These are phyloP conservation scores for Entomortierella chlamydospora DNA, from an alignment of 192 early-diverging fungal genomes.

Conservation along the genomic window DNA sequence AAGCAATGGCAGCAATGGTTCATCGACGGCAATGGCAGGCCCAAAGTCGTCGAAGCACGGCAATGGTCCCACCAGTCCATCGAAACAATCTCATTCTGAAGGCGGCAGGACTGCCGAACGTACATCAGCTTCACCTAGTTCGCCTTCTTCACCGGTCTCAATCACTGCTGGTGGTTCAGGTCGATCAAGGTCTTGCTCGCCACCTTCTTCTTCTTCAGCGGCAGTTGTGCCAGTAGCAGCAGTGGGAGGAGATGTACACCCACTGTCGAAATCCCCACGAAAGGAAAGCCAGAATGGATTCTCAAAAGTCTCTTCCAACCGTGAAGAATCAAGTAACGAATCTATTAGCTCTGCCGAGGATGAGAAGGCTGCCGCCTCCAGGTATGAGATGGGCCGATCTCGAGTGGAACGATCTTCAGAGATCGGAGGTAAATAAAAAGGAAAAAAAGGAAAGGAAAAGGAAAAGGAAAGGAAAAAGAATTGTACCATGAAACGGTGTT, in stretches of 20 bases:
- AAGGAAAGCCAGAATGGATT: constrained; percentile 6
- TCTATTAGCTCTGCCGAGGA: constrained; percentile 11
- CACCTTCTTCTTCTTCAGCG: not conserved
- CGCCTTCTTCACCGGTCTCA: constrained; percentile 5
- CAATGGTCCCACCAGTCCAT: not conserved
- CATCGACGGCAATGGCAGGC: constrained; percentile 11
- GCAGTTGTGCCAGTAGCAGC: not conserved
- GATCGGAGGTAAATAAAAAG: constrained; percentile 29
- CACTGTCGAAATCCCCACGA: not conserved
- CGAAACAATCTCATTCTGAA: constrained; percentile 7
- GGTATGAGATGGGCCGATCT: constrained; percentile 15
- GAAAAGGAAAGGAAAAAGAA: no score
- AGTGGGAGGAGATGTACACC: not conserved
- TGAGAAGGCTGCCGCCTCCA: constrained; percentile 4
- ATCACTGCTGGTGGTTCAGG: constrained; percentile 8
- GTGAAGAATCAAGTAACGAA: not conserved
- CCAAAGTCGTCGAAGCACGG: constrained; percentile 18
- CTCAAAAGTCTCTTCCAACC: not conserved
- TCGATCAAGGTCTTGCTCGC: constrained; percentile 11
- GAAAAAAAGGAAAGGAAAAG: not conserved
- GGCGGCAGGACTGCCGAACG: not conserved
- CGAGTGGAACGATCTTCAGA: constrained; percentile 20
- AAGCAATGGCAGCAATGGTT: not conserved
- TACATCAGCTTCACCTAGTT: constrained; percentile 5
- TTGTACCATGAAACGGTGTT: no score